Percentiles rank a stretch among this genome's conserved stretches.
These are phyloP conservation scores for Colletotrichum chlorophyti DNA, from an alignment of 2,329 filamentous ascomycete species.

Conservation along the genomic window DNA sequence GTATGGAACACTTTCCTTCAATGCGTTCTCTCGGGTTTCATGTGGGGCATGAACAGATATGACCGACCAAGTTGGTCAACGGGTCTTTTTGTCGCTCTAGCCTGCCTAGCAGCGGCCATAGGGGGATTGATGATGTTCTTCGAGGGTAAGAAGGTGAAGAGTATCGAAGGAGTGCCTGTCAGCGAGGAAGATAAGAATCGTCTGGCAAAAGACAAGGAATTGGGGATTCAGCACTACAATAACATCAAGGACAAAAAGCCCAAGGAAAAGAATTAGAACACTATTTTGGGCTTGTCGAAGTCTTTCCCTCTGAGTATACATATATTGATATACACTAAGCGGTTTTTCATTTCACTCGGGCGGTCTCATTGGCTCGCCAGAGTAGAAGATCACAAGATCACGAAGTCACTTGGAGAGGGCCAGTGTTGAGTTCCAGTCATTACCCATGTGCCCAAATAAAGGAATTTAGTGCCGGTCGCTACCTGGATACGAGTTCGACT, in stretches of 20 bases:
- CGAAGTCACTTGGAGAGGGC: too few species aligned
- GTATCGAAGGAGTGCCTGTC: slow-evolving; percentile 73
- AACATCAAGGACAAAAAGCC: slow-evolving; percentile 60
- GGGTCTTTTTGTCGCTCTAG: slow-evolving; percentile 78
- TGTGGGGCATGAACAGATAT: slow-evolving; percentile 82
- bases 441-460: too few species aligned
- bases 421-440: too few species aligned
- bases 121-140: slow-evolving; percentile 74
- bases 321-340: too few species aligned
- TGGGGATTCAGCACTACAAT: slow-evolving; percentile 65
- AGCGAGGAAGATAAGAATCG: slow-evolving; percentile 59
- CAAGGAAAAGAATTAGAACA: slow-evolving; percentile 48
- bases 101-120: slow-evolving; percentile 70
- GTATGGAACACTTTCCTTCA: slow-evolving; percentile 83
- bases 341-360: too few species aligned
- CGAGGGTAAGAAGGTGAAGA: slow-evolving; percentile 76
- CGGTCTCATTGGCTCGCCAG: too few species aligned
- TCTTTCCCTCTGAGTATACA: too few species aligned
- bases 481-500: too few species aligned
- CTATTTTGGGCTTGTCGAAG: too few species aligned
- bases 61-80: slow-evolving; percentile 81
- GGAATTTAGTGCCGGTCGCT: too few species aligned
- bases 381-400: too few species aligned
- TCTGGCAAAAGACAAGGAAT: slow-evolving; percentile 58
- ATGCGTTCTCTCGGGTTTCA: slow-evolving; percentile 74